Percentiles rank a stretch among this genome's conserved stretches.
These are phyloP conservation scores for Isoetes taiwanensis DNA, from an alignment of 75 land plant genomes.

Conservation along the genomic window DNA sequence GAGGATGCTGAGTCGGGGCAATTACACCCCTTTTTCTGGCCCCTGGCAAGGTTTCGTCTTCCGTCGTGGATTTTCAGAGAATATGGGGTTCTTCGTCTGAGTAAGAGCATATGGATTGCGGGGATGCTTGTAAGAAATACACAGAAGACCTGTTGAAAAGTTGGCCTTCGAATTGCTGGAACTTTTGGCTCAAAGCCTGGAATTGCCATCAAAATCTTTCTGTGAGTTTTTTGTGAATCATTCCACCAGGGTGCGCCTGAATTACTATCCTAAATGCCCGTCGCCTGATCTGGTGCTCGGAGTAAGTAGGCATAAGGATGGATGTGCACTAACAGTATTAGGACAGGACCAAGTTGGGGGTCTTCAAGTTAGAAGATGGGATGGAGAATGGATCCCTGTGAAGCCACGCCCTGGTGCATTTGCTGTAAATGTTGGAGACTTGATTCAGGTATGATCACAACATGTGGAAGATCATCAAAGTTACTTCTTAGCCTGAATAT, in stretches of 20 bases:
- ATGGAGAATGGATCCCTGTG: conserved; percentile 44
- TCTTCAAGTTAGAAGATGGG: conserved; percentile 37
- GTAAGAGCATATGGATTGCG: too few relatives aligned
- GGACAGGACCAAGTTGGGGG: conserved; percentile 55
- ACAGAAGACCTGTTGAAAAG: neutral
- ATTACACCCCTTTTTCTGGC: too few relatives aligned
- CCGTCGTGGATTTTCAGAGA: too few relatives aligned
- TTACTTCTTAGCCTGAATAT: too few relatives aligned
- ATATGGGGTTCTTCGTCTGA: too few relatives aligned
- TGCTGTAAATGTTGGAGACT: conserved; percentile 52
- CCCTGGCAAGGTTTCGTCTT: too few relatives aligned
- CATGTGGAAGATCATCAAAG: too few relatives aligned
- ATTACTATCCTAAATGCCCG: neutral
- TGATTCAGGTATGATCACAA: conserved; percentile 36
- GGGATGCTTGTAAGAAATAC: conserved; percentile 2
- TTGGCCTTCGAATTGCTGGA: neutral
- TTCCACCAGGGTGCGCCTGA: neutral
- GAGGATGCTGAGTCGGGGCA: too few relatives aligned
- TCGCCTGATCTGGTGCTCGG: conserved; percentile 1
- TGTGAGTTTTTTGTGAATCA: neutral
- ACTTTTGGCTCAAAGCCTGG: neutral
- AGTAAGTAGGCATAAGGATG: conserved; percentile 3
- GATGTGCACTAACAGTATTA: conserved; percentile 32
- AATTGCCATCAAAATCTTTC: neutral
- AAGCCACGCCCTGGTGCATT: conserved; percentile 31